These are phyloP conservation scores for Aspergillus mulundensis DNA, from an alignment of 495 filamentous ascomycete genomes.

Conservation along the genomic window DNA sequence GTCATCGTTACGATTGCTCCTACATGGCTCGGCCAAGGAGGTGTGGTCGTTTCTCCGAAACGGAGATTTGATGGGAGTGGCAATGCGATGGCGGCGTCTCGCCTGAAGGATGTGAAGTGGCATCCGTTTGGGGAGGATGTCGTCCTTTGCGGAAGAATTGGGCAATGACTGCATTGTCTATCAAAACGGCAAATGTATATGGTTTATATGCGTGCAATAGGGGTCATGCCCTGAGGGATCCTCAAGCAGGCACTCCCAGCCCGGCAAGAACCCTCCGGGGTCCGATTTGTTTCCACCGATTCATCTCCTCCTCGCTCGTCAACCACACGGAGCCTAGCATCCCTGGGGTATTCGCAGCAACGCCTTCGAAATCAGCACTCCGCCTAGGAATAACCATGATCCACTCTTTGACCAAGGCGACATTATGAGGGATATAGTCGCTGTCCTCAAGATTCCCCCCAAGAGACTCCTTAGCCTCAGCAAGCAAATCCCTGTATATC, in stretches of 20 bases:
- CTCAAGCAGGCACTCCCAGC: conserved; percentile 16
- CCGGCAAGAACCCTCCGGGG: conserved; percentile 19
- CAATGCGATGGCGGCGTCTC: conserved; percentile 48
- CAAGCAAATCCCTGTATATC: conserved; percentile 25
- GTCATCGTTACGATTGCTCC: conserved; percentile 85
- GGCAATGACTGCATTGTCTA: not conserved
- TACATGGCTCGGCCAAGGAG: conserved; percentile 74
- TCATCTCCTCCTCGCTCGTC: conserved; percentile 24
- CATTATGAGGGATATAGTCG: conserved; percentile 34
- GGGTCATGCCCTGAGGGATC: not conserved
- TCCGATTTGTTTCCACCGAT: conserved; percentile 28
- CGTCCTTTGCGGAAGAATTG: conserved; percentile 64
- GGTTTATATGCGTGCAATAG: not conserved
- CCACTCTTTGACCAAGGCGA: conserved; percentile 35
- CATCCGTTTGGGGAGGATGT: conserved; percentile 72
- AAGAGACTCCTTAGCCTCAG: conserved; percentile 19
- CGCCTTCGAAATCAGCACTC: conserved; percentile 17
- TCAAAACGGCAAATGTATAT: not conserved
- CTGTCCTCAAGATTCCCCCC: not conserved
- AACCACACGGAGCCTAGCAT: conserved; percentile 41
- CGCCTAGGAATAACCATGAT: conserved; percentile 37
- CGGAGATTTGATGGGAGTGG: conserved; percentile 38
- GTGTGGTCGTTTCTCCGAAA: conserved; percentile 66
- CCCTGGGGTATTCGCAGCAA: conserved; percentile 33
- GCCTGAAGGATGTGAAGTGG: conserved; percentile 66